Conservation (phyloP, 139 green algal species). For the Picochlorum sp. region DNA sequence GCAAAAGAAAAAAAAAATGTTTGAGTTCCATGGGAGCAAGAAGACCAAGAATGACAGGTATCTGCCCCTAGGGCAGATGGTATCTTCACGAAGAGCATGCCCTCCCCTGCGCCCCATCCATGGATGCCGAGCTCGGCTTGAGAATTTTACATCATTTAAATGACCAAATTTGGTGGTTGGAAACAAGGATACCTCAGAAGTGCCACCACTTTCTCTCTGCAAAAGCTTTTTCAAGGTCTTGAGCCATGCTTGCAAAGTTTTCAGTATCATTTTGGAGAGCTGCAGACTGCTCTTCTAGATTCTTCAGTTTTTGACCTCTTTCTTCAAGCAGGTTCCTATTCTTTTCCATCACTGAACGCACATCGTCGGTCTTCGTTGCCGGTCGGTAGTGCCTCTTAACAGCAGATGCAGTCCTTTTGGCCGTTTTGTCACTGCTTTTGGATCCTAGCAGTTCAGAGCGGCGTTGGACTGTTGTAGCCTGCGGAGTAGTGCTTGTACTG, state of each 20-base stretch:
- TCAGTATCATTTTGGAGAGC: constrained; percentile 30
- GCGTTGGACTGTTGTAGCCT: too few relatives aligned
- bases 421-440: background rate
- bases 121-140: too few relatives aligned
- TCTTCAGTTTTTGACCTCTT: constrained; percentile 34
- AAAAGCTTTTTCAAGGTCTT: constrained; percentile 18
- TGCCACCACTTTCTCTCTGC: constrained; percentile 48
- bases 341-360: constrained; percentile 25
- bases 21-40: too few relatives aligned
- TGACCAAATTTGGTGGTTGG: too few relatives aligned
- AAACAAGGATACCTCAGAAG: background rate
- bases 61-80: too few relatives aligned
- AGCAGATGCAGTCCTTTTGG: constrained; percentile 24
- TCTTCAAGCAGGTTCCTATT: constrained; percentile 32
- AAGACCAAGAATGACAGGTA: too few relatives aligned
- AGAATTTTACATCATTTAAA: too few relatives aligned
- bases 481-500: too few relatives aligned
- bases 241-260: constrained; percentile 36
- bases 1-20: too few relatives aligned
- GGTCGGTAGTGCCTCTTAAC: constrained; percentile 35
- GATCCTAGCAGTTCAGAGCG: too few relatives aligned
- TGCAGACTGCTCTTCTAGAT: constrained; percentile 30
- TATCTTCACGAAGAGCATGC: too few relatives aligned
- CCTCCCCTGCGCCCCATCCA: too few relatives aligned
- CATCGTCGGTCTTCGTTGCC: constrained; percentile 1